Conservation (phyloP, 2,329 filamentous ascomycete genomes). For the Escovopsis sp. region DNA sequence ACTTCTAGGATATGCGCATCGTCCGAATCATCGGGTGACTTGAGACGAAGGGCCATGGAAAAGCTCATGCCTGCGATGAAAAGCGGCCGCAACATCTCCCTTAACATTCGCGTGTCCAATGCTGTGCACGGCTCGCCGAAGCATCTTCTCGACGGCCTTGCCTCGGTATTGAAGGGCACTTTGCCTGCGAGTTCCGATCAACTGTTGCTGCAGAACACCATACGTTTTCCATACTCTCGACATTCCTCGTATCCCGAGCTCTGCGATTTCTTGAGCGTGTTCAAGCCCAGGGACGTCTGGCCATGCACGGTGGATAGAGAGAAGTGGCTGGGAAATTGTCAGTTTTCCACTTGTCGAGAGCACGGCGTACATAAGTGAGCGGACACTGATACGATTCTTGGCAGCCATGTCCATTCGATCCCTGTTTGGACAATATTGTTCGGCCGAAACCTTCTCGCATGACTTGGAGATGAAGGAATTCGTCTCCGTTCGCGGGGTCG, state of each 20-base stretch:
- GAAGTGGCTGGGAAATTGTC: constrained; percentile 43
- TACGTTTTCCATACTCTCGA: constrained; percentile 69
- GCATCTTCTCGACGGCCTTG: not conserved
- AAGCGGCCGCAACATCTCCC: constrained; percentile 12
- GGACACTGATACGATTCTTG: not conserved
- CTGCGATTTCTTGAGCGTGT: constrained; percentile 49
- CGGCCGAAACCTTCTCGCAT: constrained; percentile 43
- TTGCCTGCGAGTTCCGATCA: not conserved
- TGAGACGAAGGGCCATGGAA: constrained; percentile 1
- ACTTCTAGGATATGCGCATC: constrained; percentile 8
- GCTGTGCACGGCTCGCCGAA: constrained; percentile 8
- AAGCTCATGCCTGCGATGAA: constrained; percentile 6
- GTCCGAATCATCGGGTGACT: constrained; percentile 2
- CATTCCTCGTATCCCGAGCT: constrained; percentile 80
- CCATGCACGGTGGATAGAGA: constrained; percentile 59
- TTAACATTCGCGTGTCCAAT: constrained; percentile 11
- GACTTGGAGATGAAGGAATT: constrained; percentile 41
- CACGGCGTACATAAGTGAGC: not conserved
- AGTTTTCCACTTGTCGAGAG: not conserved
- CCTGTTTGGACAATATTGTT: constrained; percentile 60
- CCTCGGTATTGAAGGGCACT: not conserved
- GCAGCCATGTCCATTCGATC: constrained; percentile 43
- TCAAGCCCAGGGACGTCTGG: constrained; percentile 62
- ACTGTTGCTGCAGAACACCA: constrained; percentile 22
- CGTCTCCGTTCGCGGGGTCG: not conserved